phyloP scores from a whole-genome alignment of 352 stramenopile species.

The Pythium sukuiense region DNA sequence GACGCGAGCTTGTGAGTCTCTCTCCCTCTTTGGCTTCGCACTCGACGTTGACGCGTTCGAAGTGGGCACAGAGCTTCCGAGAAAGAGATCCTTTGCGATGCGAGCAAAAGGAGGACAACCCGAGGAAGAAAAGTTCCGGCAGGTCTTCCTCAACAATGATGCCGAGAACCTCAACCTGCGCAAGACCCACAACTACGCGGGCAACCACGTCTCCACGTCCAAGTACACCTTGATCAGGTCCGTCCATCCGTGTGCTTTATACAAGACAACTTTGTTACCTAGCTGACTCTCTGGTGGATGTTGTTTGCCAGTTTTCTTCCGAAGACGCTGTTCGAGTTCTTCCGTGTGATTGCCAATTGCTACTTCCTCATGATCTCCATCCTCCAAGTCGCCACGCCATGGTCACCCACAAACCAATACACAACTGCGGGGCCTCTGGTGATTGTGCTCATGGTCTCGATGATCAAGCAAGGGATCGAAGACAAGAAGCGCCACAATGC shows the following conservation, averaged over 20 bases:
- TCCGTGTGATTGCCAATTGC: slow-evolving; percentile 93
- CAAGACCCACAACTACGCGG: slow-evolving; percentile 38
- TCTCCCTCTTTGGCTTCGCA: not conserved
- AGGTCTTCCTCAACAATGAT: slow-evolving; percentile 60
- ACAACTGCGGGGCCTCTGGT: slow-evolving; percentile 71
- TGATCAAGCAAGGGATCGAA: slow-evolving; percentile 78
- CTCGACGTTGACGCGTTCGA: not conserved
- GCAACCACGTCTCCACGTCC: slow-evolving; percentile 85
- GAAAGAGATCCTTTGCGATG: not conserved
- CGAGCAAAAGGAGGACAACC: slow-evolving; percentile 15
- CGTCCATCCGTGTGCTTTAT: slow-evolving; percentile 6
- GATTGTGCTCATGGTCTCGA: slow-evolving; percentile 74
- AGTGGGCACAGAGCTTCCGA: not conserved
- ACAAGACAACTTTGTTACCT: slow-evolving; percentile 28
- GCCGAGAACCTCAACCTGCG: slow-evolving; percentile 58
- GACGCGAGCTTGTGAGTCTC: too few species aligned
- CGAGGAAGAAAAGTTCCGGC: slow-evolving; percentile 40
- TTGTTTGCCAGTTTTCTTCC: slow-evolving; percentile 85
- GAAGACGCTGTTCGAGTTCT: slow-evolving; percentile 93
- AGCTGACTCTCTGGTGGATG: too few species aligned
- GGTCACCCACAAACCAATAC: slow-evolving; percentile 76
- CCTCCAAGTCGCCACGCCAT: slow-evolving; percentile 82
- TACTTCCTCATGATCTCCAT: slow-evolving; percentile 95
- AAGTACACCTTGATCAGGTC: slow-evolving; percentile 92
- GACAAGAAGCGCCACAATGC: slow-evolving; percentile 77